A percentile compares a stretch with the other conserved stretches of the same genome.
These are phyloP conservation scores for Posidonia australis DNA, from an alignment of 106 monocot species.

Conservation along the genomic window DNA sequence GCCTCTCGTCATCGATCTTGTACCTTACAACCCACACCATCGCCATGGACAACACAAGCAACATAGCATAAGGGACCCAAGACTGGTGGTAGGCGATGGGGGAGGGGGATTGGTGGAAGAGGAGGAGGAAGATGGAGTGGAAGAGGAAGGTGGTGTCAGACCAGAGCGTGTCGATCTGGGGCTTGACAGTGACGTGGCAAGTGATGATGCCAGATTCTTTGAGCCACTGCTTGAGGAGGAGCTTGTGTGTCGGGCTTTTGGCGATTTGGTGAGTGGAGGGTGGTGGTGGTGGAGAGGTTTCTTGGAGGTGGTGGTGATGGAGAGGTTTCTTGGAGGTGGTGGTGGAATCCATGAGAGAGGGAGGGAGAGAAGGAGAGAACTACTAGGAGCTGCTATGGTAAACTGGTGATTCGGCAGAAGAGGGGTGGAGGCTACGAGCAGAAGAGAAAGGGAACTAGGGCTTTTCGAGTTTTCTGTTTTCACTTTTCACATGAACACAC, in stretches of 20 bases:
- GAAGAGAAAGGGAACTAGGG: too few species aligned
- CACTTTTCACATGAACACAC: too few species aligned
- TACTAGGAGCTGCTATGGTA: too few species aligned
- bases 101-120: constrained; percentile 16
- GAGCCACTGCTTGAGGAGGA: constrained; percentile 83
- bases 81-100: constrained; percentile 31
- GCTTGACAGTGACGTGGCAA: too few species aligned
- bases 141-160: constrained; percentile 49
- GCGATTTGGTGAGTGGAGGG: constrained; percentile 80
- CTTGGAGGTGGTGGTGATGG: too few species aligned
- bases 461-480: too few species aligned
- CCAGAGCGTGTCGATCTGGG: background rate
- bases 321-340: too few species aligned
- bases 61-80: constrained; percentile 56
- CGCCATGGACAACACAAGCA: constrained; percentile 34
- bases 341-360: constrained; percentile 1
- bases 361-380: background rate
- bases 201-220: constrained; percentile 48
- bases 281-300: constrained; percentile 24
- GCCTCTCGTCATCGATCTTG: constrained; percentile 28
- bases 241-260: constrained; percentile 59
- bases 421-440: too few species aligned
- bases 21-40: constrained; percentile 62
- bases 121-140: constrained; percentile 51
- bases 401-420: too few species aligned